Evolutionary conservation across 768 basidiomycete species (phyloP).

Genomic region (Filobasidium wieringae): DNA sequence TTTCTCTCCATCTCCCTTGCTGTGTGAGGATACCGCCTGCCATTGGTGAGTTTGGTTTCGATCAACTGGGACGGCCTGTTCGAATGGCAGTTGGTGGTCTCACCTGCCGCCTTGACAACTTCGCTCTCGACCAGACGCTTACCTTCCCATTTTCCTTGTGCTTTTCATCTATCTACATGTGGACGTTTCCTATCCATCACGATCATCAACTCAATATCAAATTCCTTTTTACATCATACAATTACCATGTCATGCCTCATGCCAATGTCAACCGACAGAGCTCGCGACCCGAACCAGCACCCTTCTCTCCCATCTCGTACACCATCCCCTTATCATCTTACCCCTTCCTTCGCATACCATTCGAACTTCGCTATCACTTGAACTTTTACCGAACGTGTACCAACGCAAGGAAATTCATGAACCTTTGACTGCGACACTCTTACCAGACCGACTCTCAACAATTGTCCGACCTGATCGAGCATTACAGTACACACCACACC

Average conservation of each 20-base stretch:
- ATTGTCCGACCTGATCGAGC: too few relatives aligned
- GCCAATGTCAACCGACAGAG: slow-evolving; percentile 16
- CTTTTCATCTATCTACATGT: too few relatives aligned
- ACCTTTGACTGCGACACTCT: too few relatives aligned
- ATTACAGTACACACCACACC: slow-evolving; percentile 12
- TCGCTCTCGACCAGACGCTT: background rate
- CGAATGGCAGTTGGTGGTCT: background rate
- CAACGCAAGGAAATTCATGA: too few relatives aligned
- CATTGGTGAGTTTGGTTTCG: background rate
- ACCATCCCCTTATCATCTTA: too few relatives aligned
- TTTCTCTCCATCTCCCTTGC: slow-evolving; percentile 6
- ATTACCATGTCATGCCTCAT: background rate
- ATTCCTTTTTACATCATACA: background rate
- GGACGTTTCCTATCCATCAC: too few relatives aligned
- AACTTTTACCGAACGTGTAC: too few relatives aligned
- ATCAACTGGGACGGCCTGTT: background rate
- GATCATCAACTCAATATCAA: too few relatives aligned
- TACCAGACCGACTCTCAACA: too few relatives aligned
- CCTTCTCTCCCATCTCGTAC: slow-evolving; percentile 16
- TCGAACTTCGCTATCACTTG: too few relatives aligned
- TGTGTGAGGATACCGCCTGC: slow-evolving; percentile 16
- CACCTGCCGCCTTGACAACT: background rate
- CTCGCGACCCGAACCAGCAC: slow-evolving; percentile 40
- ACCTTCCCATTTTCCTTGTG: background rate
- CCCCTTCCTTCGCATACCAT: too few relatives aligned